phyloP scores from a whole-genome alignment of 1,284 basidiomycete genomes.

The Tilletia indica region DNA sequence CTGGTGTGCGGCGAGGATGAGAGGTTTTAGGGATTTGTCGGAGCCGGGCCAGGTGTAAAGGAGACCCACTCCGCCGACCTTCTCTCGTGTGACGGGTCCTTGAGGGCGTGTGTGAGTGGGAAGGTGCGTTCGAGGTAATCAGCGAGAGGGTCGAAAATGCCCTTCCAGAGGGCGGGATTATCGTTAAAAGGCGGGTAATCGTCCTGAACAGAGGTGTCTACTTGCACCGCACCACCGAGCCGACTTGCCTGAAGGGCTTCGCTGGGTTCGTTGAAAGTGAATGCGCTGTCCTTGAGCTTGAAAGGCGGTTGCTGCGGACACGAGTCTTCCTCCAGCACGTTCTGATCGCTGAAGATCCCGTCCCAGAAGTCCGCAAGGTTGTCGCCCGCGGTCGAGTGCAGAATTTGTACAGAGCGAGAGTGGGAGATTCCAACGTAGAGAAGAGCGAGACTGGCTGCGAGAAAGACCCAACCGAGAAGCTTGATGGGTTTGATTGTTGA shows the following conservation, averaged over 20 bases:
- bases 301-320: slow-evolving; percentile 11
- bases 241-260: neutral
- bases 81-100: slow-evolving; percentile 29
- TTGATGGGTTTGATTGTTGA: neutral
- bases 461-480: slow-evolving; percentile 9
- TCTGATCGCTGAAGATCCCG: neutral
- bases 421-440: neutral
- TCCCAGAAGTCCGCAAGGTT: neutral
- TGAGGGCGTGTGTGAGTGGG: slow-evolving; percentile 29
- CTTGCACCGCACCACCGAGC: slow-evolving; percentile 30
- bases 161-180: slow-evolving; percentile 31
- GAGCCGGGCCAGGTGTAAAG: slow-evolving; percentile 68
- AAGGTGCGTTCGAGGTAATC: slow-evolving; percentile 32
- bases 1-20: slow-evolving; percentile 69
- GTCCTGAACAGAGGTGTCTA: slow-evolving; percentile 39
- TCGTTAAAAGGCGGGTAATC: slow-evolving; percentile 36
- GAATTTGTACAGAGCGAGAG: neutral
- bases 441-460: neutral
- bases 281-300: neutral
- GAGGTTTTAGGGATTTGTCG: slow-evolving; percentile 64
- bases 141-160: slow-evolving; percentile 36
- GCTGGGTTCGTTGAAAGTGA: slow-evolving; percentile 5
- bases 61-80: slow-evolving; percentile 67
- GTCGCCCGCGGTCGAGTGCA: neutral
- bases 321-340: neutral